Percentiles rank a stretch among this genome's conserved stretches.
Conservation (phyloP, 2,329 filamentous ascomycete species). For the Fusarium concolor region DNA sequence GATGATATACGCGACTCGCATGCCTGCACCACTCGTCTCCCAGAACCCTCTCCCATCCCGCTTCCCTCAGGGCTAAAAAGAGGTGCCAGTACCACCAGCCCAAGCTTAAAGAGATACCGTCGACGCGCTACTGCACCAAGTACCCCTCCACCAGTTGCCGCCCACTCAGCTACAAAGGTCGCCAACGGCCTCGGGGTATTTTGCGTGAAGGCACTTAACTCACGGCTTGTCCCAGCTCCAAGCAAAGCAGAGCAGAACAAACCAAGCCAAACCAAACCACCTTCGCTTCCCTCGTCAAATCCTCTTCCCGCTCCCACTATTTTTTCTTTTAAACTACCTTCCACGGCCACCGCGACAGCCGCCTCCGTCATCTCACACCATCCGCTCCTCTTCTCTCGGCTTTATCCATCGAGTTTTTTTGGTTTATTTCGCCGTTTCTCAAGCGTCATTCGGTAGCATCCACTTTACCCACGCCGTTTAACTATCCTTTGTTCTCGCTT, state of each 20-base stretch:
- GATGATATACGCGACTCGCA: slow-evolving; percentile 28
- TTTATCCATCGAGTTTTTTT: slow-evolving; percentile 19
- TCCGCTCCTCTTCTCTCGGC: slow-evolving; percentile 18
- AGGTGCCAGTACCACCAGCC: slow-evolving; percentile 20
- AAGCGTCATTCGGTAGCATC: slow-evolving; percentile 24
- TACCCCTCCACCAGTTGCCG: slow-evolving; percentile 31
- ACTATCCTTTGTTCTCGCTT: slow-evolving; percentile 39
- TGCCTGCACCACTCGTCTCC: slow-evolving; percentile 19
- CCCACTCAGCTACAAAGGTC: slow-evolving; percentile 39
- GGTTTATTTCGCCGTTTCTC: slow-evolving; percentile 8
- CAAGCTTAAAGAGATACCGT: slow-evolving; percentile 32
- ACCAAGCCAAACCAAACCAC: slow-evolving; percentile 20
- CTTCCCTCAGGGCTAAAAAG: slow-evolving; percentile 35
- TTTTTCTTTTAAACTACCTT: slow-evolving; percentile 19
- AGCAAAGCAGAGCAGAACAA: slow-evolving; percentile 18
- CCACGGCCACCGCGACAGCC: slow-evolving; percentile 33
- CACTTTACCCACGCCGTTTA: slow-evolving; percentile 24
- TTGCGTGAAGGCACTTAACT: slow-evolving; percentile 1
- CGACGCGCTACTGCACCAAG: slow-evolving; percentile 35
- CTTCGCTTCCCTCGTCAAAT: slow-evolving; percentile 32
- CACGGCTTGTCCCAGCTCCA: slow-evolving; percentile 35
- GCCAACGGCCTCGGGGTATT: slow-evolving; percentile 40
- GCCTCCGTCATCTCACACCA: slow-evolving; percentile 35
- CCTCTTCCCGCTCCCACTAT: slow-evolving; percentile 34
- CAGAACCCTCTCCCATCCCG: slow-evolving; percentile 16